These are phyloP conservation scores for Suhomyces faveliae DNA, from an alignment of 805 yeast genomes.

Conservation along the genomic window DNA sequence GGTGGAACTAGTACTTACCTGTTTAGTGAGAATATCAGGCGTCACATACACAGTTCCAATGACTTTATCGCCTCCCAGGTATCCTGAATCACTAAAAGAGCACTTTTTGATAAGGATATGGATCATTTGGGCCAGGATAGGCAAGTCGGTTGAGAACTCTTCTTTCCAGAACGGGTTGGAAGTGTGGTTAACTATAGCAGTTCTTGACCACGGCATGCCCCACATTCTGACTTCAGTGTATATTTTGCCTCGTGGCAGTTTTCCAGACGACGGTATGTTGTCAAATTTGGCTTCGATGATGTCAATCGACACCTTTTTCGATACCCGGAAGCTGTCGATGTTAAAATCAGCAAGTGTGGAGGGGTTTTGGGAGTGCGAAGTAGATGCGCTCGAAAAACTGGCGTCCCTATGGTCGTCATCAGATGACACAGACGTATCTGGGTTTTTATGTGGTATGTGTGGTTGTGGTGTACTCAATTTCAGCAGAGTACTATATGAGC, in stretches of 20 bases:
- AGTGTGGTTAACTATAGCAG: conserved; percentile 56
- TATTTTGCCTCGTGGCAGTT: conserved; percentile 28
- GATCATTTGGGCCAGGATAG: conserved; percentile 52
- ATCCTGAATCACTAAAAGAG: conserved; percentile 18
- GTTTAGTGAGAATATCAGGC: conserved; percentile 47
- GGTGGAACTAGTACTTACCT: conserved; percentile 31
- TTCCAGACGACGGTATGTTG: conserved; percentile 8
- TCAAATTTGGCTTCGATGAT: conserved; percentile 65
- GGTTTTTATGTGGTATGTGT: neutral
- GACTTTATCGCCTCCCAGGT: conserved; percentile 36
- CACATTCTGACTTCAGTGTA: conserved; percentile 75
- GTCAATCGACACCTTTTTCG: conserved; percentile 53
- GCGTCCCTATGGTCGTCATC: conserved; percentile 1
- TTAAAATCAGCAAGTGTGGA: conserved; percentile 16
- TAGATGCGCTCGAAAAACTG: neutral
- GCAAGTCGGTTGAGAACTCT: conserved; percentile 60
- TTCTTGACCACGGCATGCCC: conserved; percentile 74
- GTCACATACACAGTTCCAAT: conserved; percentile 56
- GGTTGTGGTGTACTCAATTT: neutral
- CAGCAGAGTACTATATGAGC: conserved; percentile 17
- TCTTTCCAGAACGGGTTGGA: conserved; percentile 82
- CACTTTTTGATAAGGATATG: conserved; percentile 47
- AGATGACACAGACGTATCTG: neutral
- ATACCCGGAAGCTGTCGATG: conserved; percentile 42
- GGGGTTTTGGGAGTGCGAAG: neutral